Percentiles rank a stretch among this genome's conserved stretches.
phyloP scores from a whole-genome alignment of 179 eudicot species.

The Spinacia oleracea region DNA sequence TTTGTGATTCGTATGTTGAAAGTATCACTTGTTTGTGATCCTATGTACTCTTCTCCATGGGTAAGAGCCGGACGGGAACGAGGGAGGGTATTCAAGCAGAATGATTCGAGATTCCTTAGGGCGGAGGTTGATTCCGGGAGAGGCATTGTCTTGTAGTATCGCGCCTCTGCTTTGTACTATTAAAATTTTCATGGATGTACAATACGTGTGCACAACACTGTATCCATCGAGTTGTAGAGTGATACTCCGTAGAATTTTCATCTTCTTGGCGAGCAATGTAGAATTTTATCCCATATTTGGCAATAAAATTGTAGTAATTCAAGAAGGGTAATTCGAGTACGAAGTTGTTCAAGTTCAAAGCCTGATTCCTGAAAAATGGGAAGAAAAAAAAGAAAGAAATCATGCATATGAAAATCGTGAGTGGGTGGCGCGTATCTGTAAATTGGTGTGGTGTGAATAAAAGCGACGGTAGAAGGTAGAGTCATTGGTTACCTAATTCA shows the following conservation, averaged over 20 bases:
- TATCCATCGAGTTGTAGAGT: neutral
- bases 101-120: neutral
- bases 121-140: slow-evolving; percentile 16
- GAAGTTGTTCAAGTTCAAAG: neutral
- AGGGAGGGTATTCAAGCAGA: slow-evolving; percentile 6
- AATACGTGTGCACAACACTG: slow-evolving; percentile 21
- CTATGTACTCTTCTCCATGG: slow-evolving; percentile 9
- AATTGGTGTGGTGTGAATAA: neutral
- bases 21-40: slow-evolving; percentile 26
- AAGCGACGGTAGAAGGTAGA: slow-evolving; percentile 2
- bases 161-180: slow-evolving; percentile 33
- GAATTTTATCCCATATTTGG: neutral
- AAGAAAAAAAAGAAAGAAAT: neutral
- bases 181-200: slow-evolving; percentile 22
- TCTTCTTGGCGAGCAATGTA: neutral
- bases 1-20: slow-evolving; percentile 14
- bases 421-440: neutral
- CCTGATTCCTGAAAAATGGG: neutral
- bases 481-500: neutral
- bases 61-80: neutral
- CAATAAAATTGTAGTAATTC: neutral
- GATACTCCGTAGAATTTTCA: neutral
- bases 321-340: neutral
- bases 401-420: neutral
- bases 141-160: slow-evolving; percentile 20